Base-by-base conservation (phyloP, 1,284 basidiomycete species). In the Filobasidium uniguttulatum region DNA sequence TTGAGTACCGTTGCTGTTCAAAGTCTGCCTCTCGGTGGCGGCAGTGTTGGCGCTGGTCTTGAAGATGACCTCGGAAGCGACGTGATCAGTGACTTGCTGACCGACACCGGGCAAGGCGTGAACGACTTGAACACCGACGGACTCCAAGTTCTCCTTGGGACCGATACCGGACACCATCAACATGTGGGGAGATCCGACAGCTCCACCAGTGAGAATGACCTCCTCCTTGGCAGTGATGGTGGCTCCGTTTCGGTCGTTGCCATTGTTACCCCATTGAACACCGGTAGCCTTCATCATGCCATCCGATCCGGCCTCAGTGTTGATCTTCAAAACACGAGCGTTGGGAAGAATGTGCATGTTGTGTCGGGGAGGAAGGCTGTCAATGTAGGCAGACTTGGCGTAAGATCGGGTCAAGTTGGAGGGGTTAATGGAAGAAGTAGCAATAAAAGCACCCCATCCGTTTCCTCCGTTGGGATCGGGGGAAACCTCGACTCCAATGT, bases 81-180 rank as follows among this genome's bases (percentile, higher is more conserved):
- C 59, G 65, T 83, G 82, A 62, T 86, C 82, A 62, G 83, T 80
- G 38, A 85, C 62, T 67, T 83, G 79, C 65, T 81, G 77, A 1
- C 84, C 84, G 48, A 88, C 83, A 33, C 59, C 59, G 49, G 82
- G 81, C 2, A 84, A 70, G 53, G 78, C 77, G 35, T 72, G 54
- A 10, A 64, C 58, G 50, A 58, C 53, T 9, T 48, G 44, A 52
- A 86, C 75, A 41, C 76, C 76, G 23, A 77, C 73, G 6, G 62
- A 61, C 22, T 71, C 57, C 36, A 85, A 66, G 2, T 79, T 73
- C 44, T 76, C 75, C 46, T 61, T 64, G 3, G 82, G 80, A 0
- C 83, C 84, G 49, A 87, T 74, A 54, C 84, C 84, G 51, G 80
- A 82, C 8, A 78, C 70, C 73, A 81, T 74, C 35, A 85, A 71